Conservation (phyloP, 768 basidiomycete species). For the Tricholoma saponaceum region DNA sequence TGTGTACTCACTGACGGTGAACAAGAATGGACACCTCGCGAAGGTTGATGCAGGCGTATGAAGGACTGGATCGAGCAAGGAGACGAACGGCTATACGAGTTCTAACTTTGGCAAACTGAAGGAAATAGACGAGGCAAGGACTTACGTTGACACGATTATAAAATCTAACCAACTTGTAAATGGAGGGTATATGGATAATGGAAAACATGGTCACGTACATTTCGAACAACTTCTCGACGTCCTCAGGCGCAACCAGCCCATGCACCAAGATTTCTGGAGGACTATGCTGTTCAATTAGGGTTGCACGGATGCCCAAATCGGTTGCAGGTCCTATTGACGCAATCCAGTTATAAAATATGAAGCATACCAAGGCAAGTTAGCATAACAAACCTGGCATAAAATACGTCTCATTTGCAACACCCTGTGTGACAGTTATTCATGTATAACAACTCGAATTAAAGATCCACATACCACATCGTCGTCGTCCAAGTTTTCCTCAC, state of each 20-base stretch:
- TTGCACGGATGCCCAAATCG: conserved; percentile 64
- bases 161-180: conserved; percentile 42
- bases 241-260: conserved; percentile 70
- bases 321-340: conserved; percentile 58
- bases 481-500: conserved; percentile 49
- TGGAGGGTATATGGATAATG: neutral
- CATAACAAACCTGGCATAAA: conserved; percentile 63
- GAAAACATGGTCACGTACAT: conserved; percentile 47
- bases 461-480: conserved; percentile 54
- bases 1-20: conserved; percentile 74
- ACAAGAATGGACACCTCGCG: conserved; percentile 83
- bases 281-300: conserved; percentile 71
- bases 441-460: conserved; percentile 6
- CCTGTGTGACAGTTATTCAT: conserved; percentile 41
- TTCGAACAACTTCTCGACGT: conserved; percentile 80
- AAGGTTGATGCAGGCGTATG: conserved; percentile 80
- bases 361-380: neutral
- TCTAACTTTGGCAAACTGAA: neutral
- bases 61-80: conserved; percentile 73
- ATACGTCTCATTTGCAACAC: conserved; percentile 76
- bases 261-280: conserved; percentile 82
- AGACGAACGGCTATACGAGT: conserved; percentile 53
- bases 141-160: conserved; percentile 64
- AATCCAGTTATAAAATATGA: neutral
- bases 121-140: neutral